Evolutionary conservation across 2,329 filamentous ascomycete genomes (phyloP), one percentile per base, ranked within the genome.

Genomic region (Claviceps maximensis): DNA sequence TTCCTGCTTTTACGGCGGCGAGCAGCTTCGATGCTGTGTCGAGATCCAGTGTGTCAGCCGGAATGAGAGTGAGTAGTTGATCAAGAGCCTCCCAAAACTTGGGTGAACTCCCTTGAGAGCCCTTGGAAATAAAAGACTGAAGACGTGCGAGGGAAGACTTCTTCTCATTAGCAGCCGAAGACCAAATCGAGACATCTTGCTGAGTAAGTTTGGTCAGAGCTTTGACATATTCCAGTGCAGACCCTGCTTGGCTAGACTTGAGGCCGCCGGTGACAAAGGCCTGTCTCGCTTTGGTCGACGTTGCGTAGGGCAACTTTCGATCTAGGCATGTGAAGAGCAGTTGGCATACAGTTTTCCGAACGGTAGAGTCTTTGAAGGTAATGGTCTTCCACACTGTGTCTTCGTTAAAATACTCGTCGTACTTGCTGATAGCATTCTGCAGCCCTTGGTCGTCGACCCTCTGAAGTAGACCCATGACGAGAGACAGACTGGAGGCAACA

Each of bases 51-150:
- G 69, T 60, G 15, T 77, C 69, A 2, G 66, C 59, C 49, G 84
- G 73, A 1, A 91, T 63, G 1, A 82, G 65, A 23, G 77, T 71
- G 6, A 95, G 64, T 0, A 97, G 68, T 31, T 74, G 71, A 41
- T 77, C 73, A 33, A 95, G 65, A 17, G 78, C 79, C 27, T 74
- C 68, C 93, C 93, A 98, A 63, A 84, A 95, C 10, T 75, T 77
- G 3, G 75, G 69, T 0, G 80, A 73, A 3, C 86, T 85, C n/a
- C 82, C 80, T 62, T 96, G 87, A 0, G 91, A 95, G 2, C 93
- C 91, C 60, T 83, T 87, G 56, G 86, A 83, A 7, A 97, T 72
- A 59, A 94, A 93, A 9, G 81, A 73, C 49, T 79, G 77, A 4
- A 98, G 67, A 23, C 84, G 70, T 4, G 71, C 70, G 1, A 78